Evolutionary conservation across 2,329 filamentous ascomycete species (phyloP).

Genomic region (Zarea fungicola): DNA sequence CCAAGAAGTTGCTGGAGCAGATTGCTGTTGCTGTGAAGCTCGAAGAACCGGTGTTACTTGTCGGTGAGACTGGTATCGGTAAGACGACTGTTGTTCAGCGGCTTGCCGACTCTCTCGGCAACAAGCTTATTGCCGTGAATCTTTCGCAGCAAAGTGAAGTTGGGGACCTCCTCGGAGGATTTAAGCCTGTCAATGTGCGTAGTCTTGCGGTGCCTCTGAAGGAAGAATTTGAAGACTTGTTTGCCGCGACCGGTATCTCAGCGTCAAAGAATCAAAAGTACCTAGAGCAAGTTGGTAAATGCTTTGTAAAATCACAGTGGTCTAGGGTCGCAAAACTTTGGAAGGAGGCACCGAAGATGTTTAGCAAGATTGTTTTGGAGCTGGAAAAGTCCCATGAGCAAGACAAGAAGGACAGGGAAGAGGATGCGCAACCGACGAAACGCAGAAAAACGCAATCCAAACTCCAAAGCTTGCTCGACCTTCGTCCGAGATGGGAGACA

Average conservation of each 20-base stretch:
- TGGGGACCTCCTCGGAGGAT: conserved; percentile 90
- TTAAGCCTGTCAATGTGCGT: conserved; percentile 90
- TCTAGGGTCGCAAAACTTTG: conserved; percentile 77
- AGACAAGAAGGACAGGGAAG: conserved; percentile 29
- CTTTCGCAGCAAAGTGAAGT: conserved; percentile 97
- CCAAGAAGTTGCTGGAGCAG: conserved; percentile 79
- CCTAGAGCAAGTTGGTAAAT: conserved; percentile 72
- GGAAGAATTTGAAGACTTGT: conserved; percentile 89
- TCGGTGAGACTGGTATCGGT: conserved; percentile 98
- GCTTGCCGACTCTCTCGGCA: conserved; percentile 74
- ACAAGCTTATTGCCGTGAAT: conserved; percentile 88
- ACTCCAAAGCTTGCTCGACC: conserved; percentile 54
- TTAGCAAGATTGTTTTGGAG: conserved; percentile 61
- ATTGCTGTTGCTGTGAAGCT: conserved; percentile 77
- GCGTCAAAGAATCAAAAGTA: conserved; percentile 83
- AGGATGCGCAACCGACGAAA: conserved; percentile 61
- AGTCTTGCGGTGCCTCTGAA: conserved; percentile 84
- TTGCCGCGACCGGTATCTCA: conserved; percentile 79
- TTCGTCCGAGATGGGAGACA: conserved; percentile 68
- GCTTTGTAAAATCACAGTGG: conserved; percentile 80
- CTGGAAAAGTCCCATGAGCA: conserved; percentile 41
- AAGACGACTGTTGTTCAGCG: conserved; percentile 97
- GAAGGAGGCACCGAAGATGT: conserved; percentile 85
- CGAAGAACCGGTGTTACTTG: conserved; percentile 83
- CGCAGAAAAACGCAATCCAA: conserved; percentile 61